phyloP scores from a whole-genome alignment of 2,329 filamentous ascomycete genomes.

The Aspergillus aculeatus region DNA sequence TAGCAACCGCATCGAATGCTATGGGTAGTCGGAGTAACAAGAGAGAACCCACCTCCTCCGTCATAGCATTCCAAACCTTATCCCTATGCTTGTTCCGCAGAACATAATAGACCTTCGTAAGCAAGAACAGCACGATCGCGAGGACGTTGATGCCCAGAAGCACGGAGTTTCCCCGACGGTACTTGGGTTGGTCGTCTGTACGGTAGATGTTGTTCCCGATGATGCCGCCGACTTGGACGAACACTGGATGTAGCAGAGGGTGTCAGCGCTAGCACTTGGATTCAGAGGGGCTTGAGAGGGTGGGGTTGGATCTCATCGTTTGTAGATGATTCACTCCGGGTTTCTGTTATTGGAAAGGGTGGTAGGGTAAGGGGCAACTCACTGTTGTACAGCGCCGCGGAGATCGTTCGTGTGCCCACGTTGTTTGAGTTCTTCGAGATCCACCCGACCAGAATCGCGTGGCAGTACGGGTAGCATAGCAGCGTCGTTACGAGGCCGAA shows the following conservation, averaged over 20 bases:
- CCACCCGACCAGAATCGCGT: constrained; percentile 61
- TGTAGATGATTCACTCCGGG: no score
- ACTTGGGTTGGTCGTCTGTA: constrained; percentile 52
- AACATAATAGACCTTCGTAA: constrained; percentile 30
- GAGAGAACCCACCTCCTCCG: constrained; percentile 31
- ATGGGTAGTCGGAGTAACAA: neutral
- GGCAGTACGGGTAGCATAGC: constrained; percentile 56
- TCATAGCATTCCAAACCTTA: constrained; percentile 30
- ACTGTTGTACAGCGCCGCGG: constrained; percentile 60
- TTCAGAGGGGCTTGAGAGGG: no score
- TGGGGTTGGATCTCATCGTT: no score
- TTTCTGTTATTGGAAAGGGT: neutral
- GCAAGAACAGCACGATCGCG: constrained; percentile 48
- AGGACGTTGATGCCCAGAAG: constrained; percentile 51
- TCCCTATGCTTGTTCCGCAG: constrained; percentile 41
- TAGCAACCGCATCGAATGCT: neutral
- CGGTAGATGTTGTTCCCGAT: constrained; percentile 50
- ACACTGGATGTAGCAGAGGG: constrained; percentile 19
- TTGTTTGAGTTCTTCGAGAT: constrained; percentile 63
- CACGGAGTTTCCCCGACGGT: constrained; percentile 54
- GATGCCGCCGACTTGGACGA: constrained; percentile 33
- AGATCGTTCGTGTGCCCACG: constrained; percentile 62
- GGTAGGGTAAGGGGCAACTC: neutral
- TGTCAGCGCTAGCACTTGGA: no score
- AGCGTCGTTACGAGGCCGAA: constrained; percentile 53